Base-by-base conservation (phyloP, 495 filamentous ascomycete genomes). In the Umbilicaria muhlenbergii region DNA sequence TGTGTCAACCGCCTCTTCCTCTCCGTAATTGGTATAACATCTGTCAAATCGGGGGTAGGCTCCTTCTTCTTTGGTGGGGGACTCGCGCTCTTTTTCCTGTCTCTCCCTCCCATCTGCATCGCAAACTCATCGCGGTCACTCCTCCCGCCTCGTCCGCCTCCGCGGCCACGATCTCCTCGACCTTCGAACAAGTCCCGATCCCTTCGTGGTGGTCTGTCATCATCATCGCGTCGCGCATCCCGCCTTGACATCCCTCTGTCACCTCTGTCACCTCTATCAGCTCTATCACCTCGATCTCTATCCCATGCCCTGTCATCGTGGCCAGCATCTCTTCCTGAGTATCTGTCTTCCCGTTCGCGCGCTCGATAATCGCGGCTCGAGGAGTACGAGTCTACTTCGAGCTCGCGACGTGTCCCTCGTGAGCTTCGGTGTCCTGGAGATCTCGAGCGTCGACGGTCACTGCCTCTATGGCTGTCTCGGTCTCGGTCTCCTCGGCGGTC, bases 11-110 rank as follows among this genome's bases (percentile, higher is more conserved):
- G 78, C 51, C 91, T 78, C 70, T 84, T 86, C 44, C 88, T 78
- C 51, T 86, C 77, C 42, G 83, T 66, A 42, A 99, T 67, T 8
- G 85, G 74, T 19, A 77, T 66, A 45, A 86, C 67, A 53, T 93
- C 79, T 46, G 88, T 94, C 58, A 99, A 67, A 62, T 99, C 92
- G 18, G 91, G 92, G 0, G 91, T 96, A 17, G 89, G 83, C 60
- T 96, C 91, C 55, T 80, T 79, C 71, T 91, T 91, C 66, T 88
- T 91, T 3, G 81, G 75, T 10, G 82, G 77, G 37, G 91, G 86
- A 35, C 78, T 77, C 12, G 78, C 75, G 50, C 84, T 93, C 52
- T 81, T 83, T 56, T 78, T 80, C 47, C 78, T 72, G 34, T 86
- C 79, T 51, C 74, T 70, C 38, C 77, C 69, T 37, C 52, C 59